A percentile compares a stretch with the other conserved stretches of the same genome.
Evolutionary conservation across 805 yeast species (phyloP).

Genomic region (Teunomyces lycoperdinae): DNA sequence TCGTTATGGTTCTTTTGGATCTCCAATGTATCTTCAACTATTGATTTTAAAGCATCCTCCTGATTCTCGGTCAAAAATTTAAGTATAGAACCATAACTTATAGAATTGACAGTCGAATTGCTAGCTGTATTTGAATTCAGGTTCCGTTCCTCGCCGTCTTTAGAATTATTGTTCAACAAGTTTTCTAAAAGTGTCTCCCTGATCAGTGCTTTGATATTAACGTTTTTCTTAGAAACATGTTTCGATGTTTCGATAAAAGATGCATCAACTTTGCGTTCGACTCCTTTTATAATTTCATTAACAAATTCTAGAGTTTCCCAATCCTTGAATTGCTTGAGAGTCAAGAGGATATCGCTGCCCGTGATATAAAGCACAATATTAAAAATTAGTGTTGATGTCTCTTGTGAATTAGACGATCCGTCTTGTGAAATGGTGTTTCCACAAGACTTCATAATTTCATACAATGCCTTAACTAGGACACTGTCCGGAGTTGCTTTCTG

Average conservation of each 20-base stretch:
- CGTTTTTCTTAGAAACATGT: background rate
- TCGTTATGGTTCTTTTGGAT: conserved; percentile 22
- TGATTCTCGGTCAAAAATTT: background rate
- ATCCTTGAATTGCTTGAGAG: conserved; percentile 12
- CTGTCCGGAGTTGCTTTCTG: conserved; percentile 9
- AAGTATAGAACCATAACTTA: background rate
- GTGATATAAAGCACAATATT: conserved; percentile 24
- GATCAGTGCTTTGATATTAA: background rate
- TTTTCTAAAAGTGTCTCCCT: background rate
- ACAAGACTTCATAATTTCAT: conserved; percentile 22
- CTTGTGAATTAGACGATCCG: conserved; percentile 8
- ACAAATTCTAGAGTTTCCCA: conserved; percentile 11
- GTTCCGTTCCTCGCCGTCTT: no score
- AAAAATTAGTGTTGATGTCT: conserved; percentile 16
- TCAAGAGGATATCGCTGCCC: conserved; percentile 15
- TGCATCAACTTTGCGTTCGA: conserved; percentile 10
- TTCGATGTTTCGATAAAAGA: conserved; percentile 1
- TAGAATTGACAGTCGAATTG: background rate
- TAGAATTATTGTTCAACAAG: background rate
- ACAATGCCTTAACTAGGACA: conserved; percentile 18
- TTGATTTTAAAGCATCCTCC: background rate
- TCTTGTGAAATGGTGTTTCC: conserved; percentile 14
- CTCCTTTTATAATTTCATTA: conserved; percentile 12
- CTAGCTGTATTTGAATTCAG: background rate
- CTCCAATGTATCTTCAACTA: background rate